phyloP scores from a whole-genome alignment of 768 basidiomycete species.

The Tephrocybe sp. region DNA sequence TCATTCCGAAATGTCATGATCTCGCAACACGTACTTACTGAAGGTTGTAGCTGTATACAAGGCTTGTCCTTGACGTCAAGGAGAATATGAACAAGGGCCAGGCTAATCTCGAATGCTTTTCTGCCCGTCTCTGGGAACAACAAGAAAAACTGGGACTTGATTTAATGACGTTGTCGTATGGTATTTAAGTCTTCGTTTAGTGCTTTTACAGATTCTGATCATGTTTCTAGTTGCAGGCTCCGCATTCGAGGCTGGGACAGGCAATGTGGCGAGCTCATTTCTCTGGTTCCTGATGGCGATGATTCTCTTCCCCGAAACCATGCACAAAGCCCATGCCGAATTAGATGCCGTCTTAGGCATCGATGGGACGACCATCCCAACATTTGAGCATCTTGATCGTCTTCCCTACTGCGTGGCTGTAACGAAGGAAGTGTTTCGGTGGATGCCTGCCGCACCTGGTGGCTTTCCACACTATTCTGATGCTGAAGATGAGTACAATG shows the following conservation, averaged over 20 bases:
- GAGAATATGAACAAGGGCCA: conserved; percentile 16
- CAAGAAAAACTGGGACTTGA: conserved; percentile 10
- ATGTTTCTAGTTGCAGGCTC: conserved; percentile 6
- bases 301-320: conserved; percentile 13
- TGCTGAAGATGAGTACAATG: conserved; percentile 19
- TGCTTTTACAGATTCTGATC: not conserved
- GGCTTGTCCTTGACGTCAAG: conserved; percentile 21
- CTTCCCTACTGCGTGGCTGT: conserved; percentile 13
- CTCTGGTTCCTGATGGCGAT: conserved; percentile 15
- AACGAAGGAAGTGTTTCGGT: conserved; percentile 14
- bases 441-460: conserved; percentile 16
- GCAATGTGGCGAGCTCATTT: conserved; percentile 4
- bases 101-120: conserved; percentile 12
- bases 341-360: conserved; percentile 7
- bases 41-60: conserved; percentile 23
- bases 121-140: conserved; percentile 12
- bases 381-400: conserved; percentile 7
- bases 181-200: not conserved
- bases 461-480: conserved; percentile 16
- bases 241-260: conserved; percentile 7
- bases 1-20: no score
- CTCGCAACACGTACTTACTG: no score
- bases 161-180: conserved; percentile 2
- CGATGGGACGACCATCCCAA: conserved; percentile 3
- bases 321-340: conserved; percentile 14